These are phyloP conservation scores for Afroboletus lepidellus DNA, from an alignment of 1,284 basidiomycete species.

Conservation along the genomic window DNA sequence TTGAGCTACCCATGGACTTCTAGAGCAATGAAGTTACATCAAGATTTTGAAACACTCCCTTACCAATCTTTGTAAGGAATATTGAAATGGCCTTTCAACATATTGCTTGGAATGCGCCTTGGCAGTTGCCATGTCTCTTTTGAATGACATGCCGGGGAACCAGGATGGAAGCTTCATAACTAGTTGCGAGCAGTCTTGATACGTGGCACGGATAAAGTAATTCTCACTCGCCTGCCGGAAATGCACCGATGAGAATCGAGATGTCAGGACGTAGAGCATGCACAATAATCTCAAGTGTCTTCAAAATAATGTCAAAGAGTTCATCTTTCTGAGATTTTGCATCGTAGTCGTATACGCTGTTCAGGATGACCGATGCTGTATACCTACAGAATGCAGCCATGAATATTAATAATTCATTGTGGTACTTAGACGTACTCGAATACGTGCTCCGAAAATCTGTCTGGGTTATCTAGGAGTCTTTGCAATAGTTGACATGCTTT, in stretches of 20 bases:
- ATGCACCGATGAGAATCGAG: slow-evolving; percentile 20
- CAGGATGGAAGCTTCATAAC: slow-evolving; percentile 22
- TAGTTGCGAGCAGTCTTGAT: background rate
- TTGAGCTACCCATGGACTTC: slow-evolving; percentile 9
- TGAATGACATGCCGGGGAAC: too few species aligned
- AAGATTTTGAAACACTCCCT: background rate
- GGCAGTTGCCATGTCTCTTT: background rate
- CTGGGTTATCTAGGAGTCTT: slow-evolving; percentile 31
- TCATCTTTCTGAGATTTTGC: slow-evolving; percentile 13
- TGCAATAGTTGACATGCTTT: slow-evolving; percentile 36
- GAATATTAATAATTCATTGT: too few species aligned
- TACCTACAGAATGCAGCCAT: slow-evolving; percentile 17
- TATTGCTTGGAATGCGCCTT: slow-evolving; percentile 14
- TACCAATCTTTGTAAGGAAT: slow-evolving; percentile 19
- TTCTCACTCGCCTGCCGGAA: slow-evolving; percentile 20
- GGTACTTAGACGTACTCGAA: slow-evolving; percentile 16
- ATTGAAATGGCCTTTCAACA: slow-evolving; percentile 21
- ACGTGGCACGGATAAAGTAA: too few species aligned
- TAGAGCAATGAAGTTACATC: background rate
- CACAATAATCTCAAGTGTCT: slow-evolving; percentile 5
- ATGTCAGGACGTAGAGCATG: slow-evolving; percentile 24
- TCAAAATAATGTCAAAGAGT: slow-evolving; percentile 11
- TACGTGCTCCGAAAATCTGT: slow-evolving; percentile 30
- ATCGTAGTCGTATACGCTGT: slow-evolving; percentile 28
- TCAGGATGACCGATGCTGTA: slow-evolving; percentile 27